Evolutionary conservation across 2,329 filamentous ascomycete species (phyloP).

Genomic region (Rhynchosporium secalis): DNA sequence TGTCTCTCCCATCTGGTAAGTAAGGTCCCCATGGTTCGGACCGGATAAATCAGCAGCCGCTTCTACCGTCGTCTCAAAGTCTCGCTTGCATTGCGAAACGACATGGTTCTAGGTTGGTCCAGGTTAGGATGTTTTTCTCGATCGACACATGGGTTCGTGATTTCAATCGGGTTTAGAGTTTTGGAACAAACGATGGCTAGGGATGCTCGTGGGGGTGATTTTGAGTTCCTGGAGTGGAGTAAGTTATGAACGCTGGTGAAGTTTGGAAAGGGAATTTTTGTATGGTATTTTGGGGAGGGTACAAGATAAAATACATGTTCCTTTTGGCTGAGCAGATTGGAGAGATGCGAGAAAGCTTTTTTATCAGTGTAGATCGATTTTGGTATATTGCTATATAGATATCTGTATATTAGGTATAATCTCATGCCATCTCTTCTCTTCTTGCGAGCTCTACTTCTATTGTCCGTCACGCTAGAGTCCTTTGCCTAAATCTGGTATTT

Average conservation of each 20-base stretch:
- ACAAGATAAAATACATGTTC: too few species aligned
- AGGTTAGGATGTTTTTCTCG: not conserved
- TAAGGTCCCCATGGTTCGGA: not conserved
- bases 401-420: slow-evolving; percentile 6
- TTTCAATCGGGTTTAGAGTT: not conserved
- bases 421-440: not conserved
- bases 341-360: not conserved
- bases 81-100: slow-evolving; percentile 5
- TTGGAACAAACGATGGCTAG: not conserved
- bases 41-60: not conserved
- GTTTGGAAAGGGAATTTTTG: not conserved
- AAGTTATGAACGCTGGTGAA: not conserved
- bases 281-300: not conserved
- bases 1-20: not conserved
- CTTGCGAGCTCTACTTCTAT: not conserved
- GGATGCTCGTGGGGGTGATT: not conserved
- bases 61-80: not conserved
- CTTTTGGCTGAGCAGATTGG: not conserved
- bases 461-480: not conserved
- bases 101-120: not conserved
- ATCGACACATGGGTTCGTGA: not conserved
- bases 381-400: slow-evolving; percentile 4
- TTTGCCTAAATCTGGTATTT: not conserved
- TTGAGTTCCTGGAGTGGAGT: not conserved
- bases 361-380: not conserved